These are phyloP conservation scores for Lentinula edodes DNA, from an alignment of 768 basidiomycete species.

Conservation along the genomic window DNA sequence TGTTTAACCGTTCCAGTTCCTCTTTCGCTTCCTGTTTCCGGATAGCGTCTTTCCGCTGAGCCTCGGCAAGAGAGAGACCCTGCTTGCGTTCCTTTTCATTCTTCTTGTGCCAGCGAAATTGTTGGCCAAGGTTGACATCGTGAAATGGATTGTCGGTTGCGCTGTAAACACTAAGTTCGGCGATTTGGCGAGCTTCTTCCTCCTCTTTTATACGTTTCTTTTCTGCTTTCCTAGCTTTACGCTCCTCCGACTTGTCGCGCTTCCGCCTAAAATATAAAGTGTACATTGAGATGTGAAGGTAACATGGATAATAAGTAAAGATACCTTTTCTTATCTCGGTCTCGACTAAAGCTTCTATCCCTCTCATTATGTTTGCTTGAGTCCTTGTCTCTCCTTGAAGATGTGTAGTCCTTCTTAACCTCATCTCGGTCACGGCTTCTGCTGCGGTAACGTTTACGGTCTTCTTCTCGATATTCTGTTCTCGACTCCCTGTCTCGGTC, in stretches of 20 bases:
- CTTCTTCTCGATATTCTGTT: constrained; percentile 25
- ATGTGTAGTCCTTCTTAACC: constrained; percentile 27
- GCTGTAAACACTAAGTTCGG: constrained; percentile 94
- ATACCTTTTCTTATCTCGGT: constrained; percentile 36
- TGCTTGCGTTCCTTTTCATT: constrained; percentile 90
- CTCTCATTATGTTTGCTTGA: constrained; percentile 11
- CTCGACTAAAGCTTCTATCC: constrained; percentile 26
- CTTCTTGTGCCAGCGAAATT: constrained; percentile 99
- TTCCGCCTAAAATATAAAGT: constrained; percentile 50
- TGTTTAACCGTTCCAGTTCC: constrained; percentile 88
- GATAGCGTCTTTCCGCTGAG: constrained; percentile 72
- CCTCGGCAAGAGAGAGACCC: constrained; percentile 75
- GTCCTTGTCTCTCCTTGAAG: not conserved
- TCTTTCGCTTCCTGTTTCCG: constrained; percentile 90
- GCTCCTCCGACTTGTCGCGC: constrained; percentile 82
- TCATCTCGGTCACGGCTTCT: constrained; percentile 22
- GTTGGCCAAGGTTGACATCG: constrained; percentile 92
- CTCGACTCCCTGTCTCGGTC: constrained; percentile 25
- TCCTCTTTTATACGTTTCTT: constrained; percentile 80
- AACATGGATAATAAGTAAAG: constrained; percentile 9
- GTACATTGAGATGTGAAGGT: not conserved
- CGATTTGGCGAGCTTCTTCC: constrained; percentile 88
- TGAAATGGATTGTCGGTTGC: constrained; percentile 98
- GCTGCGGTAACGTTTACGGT: constrained; percentile 24
- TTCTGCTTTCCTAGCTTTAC: constrained; percentile 80